phyloP scores from a whole-genome alignment of 2,329 filamentous ascomycete genomes.

The Epichloe sibirici region DNA sequence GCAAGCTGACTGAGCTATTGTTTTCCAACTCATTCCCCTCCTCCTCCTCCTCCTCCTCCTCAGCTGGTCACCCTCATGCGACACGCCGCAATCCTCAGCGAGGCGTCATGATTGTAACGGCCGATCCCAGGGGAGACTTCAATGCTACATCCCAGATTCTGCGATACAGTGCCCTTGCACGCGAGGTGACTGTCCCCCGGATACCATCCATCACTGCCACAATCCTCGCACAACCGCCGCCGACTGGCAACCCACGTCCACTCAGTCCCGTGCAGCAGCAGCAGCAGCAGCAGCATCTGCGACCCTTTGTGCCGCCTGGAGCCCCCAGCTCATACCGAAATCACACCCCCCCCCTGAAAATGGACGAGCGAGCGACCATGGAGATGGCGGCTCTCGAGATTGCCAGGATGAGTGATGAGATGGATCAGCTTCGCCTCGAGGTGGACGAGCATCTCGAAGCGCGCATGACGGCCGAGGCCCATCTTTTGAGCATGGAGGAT shows the following conservation, averaged over 20 bases:
- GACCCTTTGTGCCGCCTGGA: slow-evolving; percentile 29
- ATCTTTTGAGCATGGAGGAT: slow-evolving; percentile 58
- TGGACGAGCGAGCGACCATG: slow-evolving; percentile 56
- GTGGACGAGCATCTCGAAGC: slow-evolving; percentile 59
- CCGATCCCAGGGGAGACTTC: slow-evolving; percentile 90
- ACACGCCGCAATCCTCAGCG: slow-evolving; percentile 61
- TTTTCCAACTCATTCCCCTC: slow-evolving; percentile 84
- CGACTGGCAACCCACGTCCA: slow-evolving; percentile 13
- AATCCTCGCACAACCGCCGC: slow-evolving; percentile 35
- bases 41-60: slow-evolving; percentile 36
- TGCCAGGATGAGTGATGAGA: slow-evolving; percentile 56
- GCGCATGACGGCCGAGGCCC: slow-evolving; percentile 59
- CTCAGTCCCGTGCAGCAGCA: slow-evolving; percentile 19
- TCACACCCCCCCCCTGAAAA: slow-evolving; percentile 28
- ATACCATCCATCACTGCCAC: slow-evolving; percentile 72
- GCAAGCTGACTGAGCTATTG: slow-evolving; percentile 72
- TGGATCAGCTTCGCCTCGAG: slow-evolving; percentile 59
- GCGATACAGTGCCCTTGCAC: slow-evolving; percentile 82
- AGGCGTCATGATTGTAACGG: slow-evolving; percentile 91
- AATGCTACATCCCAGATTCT: slow-evolving; percentile 95
- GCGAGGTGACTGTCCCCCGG: slow-evolving; percentile 84
- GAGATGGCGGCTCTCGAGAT: slow-evolving; percentile 75
- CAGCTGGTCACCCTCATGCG: slow-evolving; percentile 22
- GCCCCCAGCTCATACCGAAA: slow-evolving; percentile 22
- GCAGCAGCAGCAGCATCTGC: slow-evolving; percentile 19